These are phyloP conservation scores for Lophiotrema nucula DNA, from an alignment of 495 filamentous ascomycete genomes.

Conservation along the genomic window DNA sequence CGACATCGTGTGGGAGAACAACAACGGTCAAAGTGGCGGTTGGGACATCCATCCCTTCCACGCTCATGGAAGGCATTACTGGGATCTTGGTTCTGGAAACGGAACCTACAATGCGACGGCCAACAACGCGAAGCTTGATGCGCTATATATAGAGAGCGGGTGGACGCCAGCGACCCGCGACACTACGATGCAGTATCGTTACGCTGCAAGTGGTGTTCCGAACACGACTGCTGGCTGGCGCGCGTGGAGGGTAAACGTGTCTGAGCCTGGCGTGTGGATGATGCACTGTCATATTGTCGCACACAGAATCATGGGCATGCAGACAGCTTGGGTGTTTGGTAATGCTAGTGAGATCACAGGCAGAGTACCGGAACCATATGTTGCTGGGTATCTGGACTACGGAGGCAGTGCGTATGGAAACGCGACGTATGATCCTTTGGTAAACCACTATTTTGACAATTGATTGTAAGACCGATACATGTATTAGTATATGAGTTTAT, in stretches of 20 bases:
- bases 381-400: slow-evolving; percentile 1
- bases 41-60: slow-evolving; percentile 64
- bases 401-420: slow-evolving; percentile 5
- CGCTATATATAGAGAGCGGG: background rate
- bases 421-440: slow-evolving; percentile 5
- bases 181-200: slow-evolving; percentile 1
- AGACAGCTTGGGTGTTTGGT: slow-evolving; percentile 5
- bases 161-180: background rate
- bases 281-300: slow-evolving; percentile 4
- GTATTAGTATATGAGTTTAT: no score
- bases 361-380: background rate
- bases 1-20: slow-evolving; percentile 61
- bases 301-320: slow-evolving; percentile 5
- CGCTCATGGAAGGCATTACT: slow-evolving; percentile 57
- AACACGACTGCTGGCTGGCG: background rate
- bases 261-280: background rate
- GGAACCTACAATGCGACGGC: slow-evolving; percentile 54
- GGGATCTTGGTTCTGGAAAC: slow-evolving; percentile 58
- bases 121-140: slow-evolving; percentile 50
- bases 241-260: background rate
- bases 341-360: background rate
- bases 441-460: slow-evolving; percentile 3
- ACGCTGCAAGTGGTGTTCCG: background rate
- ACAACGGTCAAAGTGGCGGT: slow-evolving; percentile 45
- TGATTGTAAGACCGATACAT: no score